Conservation (phyloP, 1,284 basidiomycete species). For the Ustilago esculenta region DNA sequence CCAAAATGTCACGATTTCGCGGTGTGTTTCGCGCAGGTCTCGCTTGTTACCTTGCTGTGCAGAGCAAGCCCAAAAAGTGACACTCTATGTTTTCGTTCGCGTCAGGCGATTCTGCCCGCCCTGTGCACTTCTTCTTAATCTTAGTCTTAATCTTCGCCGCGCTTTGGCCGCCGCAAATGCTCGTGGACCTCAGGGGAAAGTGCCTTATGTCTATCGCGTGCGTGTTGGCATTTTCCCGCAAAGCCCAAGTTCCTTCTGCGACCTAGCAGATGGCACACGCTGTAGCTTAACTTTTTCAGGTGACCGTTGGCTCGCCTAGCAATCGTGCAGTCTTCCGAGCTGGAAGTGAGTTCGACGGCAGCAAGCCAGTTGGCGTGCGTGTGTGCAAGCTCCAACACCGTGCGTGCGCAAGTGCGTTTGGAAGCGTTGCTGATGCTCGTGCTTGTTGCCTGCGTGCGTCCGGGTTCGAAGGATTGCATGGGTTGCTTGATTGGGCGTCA, state of each 20-base stretch:
- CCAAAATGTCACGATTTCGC: conserved; percentile 21
- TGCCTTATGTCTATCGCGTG: background rate
- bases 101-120: conserved; percentile 1
- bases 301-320: conserved; percentile 6
- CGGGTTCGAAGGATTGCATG: no score
- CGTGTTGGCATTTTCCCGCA: no score
- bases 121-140: conserved; percentile 1
- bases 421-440: no score
- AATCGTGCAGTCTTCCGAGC: no score
- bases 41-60: no score
- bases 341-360: no score
- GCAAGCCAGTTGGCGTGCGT: conserved; percentile 1
- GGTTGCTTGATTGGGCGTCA: background rate
- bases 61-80: conserved; percentile 1
- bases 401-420: conserved; percentile 7
- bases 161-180: background rate
- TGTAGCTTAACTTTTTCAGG: background rate
- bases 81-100: background rate
- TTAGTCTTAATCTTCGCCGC: conserved; percentile 2
- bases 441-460: background rate
- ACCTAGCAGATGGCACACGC: no score
- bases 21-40: no score
- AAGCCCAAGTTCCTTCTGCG: no score
- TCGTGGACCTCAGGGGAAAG: background rate
- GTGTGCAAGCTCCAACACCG: no score